phyloP scores from a whole-genome alignment of 257 asterid genomes.

The Phtheirospermum japonicum region DNA sequence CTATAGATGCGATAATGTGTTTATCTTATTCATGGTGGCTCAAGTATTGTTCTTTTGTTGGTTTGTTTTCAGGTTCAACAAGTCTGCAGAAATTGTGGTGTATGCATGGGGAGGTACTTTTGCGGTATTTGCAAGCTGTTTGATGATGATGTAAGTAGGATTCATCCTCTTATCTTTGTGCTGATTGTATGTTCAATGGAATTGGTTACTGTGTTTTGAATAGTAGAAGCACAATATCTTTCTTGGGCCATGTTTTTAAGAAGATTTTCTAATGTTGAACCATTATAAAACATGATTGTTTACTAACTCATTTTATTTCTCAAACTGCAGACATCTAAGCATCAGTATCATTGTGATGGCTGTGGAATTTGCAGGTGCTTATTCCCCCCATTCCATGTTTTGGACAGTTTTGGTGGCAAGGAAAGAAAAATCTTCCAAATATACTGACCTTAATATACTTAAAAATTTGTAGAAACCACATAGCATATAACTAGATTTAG shows the following conservation, averaged over 20 bases:
- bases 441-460: too few species aligned
- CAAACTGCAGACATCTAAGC: too few species aligned
- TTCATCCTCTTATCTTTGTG: too few species aligned
- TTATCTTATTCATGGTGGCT: neutral
- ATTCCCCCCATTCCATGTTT: neutral
- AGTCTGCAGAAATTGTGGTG: constrained; percentile 77
- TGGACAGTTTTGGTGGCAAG: constrained; percentile 3
- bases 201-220: neutral
- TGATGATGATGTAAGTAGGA: constrained; percentile 90
- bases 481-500: too few species aligned
- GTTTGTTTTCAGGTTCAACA: constrained; percentile 53
- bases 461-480: too few species aligned
- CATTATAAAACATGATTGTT: neutral
- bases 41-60: constrained; percentile 4
- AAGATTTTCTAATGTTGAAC: neutral
- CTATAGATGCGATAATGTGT: too few species aligned
- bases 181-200: too few species aligned
- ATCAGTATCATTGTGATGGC: constrained; percentile 81
- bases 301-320: constrained; percentile 1
- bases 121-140: constrained; percentile 81
- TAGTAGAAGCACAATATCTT: neutral
- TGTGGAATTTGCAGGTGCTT: constrained; percentile 93
- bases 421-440: too few species aligned
- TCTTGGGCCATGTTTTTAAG: neutral
- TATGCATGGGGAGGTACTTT: constrained; percentile 75